Evolutionary conservation across 441 rosid genomes (phyloP).

Genomic region (Isatis lusitanica): DNA sequence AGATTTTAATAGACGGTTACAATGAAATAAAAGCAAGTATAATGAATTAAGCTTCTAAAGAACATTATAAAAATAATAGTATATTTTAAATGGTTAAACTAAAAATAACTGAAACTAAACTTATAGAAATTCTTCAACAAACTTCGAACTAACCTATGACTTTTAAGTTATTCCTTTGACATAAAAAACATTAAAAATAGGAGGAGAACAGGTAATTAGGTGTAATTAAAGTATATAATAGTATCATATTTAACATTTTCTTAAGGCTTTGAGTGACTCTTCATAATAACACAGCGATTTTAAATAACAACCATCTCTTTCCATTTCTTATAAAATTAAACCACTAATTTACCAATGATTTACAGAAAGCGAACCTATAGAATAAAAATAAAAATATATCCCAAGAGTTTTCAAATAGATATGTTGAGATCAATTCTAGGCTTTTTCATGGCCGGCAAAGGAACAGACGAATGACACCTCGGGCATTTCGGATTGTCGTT

Average conservation of each 20-base stretch:
- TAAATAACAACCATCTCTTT: not conserved
- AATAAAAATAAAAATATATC: not conserved
- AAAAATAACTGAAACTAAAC: not conserved
- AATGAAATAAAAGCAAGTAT: not conserved
- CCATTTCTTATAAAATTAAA: not conserved
- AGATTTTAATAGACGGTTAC: not conserved
- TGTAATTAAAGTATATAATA: not conserved
- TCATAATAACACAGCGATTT: conserved; percentile 8
- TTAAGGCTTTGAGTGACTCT: not conserved
- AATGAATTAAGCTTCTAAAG: not conserved
- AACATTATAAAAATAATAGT: not conserved
- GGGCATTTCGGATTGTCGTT: conserved; percentile 73
- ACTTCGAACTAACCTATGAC: conserved; percentile 16
- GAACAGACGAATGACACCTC: conserved; percentile 64
- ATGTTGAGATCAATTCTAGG: conserved; percentile 85
- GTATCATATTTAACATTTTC: not conserved
- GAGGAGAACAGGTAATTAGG: not conserved
- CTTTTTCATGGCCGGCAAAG: conserved; percentile 55
- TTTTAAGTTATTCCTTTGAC: not conserved
- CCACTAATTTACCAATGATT: conserved; percentile 39
- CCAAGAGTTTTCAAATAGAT: conserved; percentile 44
- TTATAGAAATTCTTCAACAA: not conserved
- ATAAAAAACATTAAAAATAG: not conserved
- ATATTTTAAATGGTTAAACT: not conserved
- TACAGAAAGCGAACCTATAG: conserved; percentile 36